Conservation (phyloP, 768 basidiomycete species). For the Cubamyces sp. region DNA sequence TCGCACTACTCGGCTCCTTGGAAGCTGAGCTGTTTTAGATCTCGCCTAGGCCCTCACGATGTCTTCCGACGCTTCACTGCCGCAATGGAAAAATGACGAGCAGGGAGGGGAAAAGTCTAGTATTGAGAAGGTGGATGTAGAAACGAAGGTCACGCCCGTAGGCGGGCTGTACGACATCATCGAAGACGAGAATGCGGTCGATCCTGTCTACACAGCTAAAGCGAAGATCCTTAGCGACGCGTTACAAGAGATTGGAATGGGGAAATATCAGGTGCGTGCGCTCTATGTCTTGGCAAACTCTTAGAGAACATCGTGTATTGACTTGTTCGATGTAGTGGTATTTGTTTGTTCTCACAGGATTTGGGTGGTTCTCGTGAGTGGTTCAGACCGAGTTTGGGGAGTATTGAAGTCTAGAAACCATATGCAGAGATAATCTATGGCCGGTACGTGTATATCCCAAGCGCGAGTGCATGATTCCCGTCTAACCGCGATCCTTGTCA, state of each 20-base stretch:
- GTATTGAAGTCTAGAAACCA: slow-evolving; percentile 1
- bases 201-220: slow-evolving; percentile 54
- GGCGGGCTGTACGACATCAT: slow-evolving; percentile 36
- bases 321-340: slow-evolving; percentile 46
- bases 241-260: slow-evolving; percentile 60
- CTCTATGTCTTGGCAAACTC: neutral
- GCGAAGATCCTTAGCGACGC: slow-evolving; percentile 50
- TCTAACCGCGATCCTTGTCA: neutral
- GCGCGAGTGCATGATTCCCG: neutral
- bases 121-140: slow-evolving; percentile 1
- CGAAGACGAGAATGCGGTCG: slow-evolving; percentile 40
- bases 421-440: slow-evolving; percentile 69
- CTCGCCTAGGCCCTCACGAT: too few species aligned
- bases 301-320: too few species aligned
- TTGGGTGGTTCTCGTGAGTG: slow-evolving; percentile 76
- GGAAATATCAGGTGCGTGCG: slow-evolving; percentile 52
- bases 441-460: slow-evolving; percentile 46
- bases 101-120: neutral
- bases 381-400: neutral
- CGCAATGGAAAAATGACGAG: too few species aligned
- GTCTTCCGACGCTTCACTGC: too few species aligned
- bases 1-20: too few species aligned
- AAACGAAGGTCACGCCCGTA: slow-evolving; percentile 3
- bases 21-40: too few species aligned
- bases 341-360: slow-evolving; percentile 68